Conservation (phyloP, 1,284 basidiomycete genomes). For the Austroboletus rostrupii region DNA sequence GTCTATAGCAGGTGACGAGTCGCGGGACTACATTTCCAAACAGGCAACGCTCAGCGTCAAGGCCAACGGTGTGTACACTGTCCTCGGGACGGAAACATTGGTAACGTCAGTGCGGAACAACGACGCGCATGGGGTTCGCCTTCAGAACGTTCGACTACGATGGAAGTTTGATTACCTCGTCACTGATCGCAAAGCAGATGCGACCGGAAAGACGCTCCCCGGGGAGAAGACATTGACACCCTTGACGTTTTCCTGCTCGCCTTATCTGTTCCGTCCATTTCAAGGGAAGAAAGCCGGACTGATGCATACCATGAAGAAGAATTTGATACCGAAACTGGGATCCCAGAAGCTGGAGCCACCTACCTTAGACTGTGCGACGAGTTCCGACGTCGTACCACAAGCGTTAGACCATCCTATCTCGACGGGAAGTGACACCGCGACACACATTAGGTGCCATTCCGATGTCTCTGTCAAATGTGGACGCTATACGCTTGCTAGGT, state of each 20-base stretch:
- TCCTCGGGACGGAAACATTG: conserved; percentile 57
- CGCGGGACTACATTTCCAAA: conserved; percentile 67
- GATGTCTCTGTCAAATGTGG: conserved; percentile 19
- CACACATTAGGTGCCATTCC: conserved; percentile 26
- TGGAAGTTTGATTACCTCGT: conserved; percentile 82
- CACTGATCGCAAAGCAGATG: conserved; percentile 47
- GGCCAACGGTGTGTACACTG: conserved; percentile 67
- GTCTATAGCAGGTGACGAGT: conserved; percentile 58
- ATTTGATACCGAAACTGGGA: conserved; percentile 51
- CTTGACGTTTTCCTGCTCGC: conserved; percentile 69
- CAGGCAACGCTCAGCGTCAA: conserved; percentile 66
- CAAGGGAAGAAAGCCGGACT: conserved; percentile 65
- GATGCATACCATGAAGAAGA: conserved; percentile 69
- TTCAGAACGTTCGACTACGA: conserved; percentile 39
- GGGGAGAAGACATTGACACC: conserved; percentile 72
- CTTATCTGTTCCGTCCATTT: conserved; percentile 55
- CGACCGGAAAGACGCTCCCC: conserved; percentile 42
- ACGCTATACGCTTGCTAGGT: conserved; percentile 1
- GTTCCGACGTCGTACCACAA: conserved; percentile 1
- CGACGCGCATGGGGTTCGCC: conserved; percentile 14
- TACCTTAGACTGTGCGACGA: conserved; percentile 7
- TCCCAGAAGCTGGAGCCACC: conserved; percentile 56
- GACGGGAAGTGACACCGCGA: conserved; percentile 4
- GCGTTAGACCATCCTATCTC: conserved; percentile 1
- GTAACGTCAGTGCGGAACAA: conserved; percentile 20